These are phyloP conservation scores for Colletotrichum spinosum DNA, from an alignment of 2,329 filamentous ascomycete genomes.

Conservation along the genomic window DNA sequence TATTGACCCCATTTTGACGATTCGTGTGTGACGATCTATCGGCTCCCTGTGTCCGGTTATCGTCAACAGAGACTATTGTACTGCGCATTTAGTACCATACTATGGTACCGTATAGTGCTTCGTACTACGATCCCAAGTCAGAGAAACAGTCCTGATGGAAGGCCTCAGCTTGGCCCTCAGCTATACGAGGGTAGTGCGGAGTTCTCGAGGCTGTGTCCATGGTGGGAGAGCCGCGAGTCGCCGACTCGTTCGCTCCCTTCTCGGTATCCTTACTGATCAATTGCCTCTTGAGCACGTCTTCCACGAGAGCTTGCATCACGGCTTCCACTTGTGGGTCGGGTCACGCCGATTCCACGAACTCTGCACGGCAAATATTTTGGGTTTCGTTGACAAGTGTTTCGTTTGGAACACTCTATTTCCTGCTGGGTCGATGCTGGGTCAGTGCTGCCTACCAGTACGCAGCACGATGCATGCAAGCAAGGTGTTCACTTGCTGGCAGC, in stretches of 20 bases:
- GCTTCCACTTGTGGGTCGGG: not conserved
- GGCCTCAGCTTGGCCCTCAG: conserved; percentile 20
- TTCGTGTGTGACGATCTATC: not conserved
- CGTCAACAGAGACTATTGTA: not conserved
- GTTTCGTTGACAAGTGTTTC: conserved; percentile 36
- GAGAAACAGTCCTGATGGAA: conserved; percentile 8
- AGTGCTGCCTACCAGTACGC: not conserved
- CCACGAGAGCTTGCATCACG: not conserved
- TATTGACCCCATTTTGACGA: conserved; percentile 16
- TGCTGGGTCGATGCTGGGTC: not conserved
- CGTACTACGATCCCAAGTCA: not conserved
- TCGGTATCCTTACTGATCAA: not conserved
- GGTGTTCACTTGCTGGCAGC: conserved; percentile 16
- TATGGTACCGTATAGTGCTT: no score
- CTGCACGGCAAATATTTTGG: conserved; percentile 13
- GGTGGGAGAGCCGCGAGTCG: not conserved
- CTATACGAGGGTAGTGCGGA: conserved; percentile 27
- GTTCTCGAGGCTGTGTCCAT: conserved; percentile 12
- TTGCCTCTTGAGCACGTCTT: not conserved
- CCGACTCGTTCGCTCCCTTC: conserved; percentile 1
- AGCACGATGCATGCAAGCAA: not conserved
- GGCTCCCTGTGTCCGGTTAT: not conserved
- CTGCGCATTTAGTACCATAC: not conserved
- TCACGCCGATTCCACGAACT: not conserved
- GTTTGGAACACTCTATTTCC: conserved; percentile 22